Conservation (phyloP, 2,329 filamentous ascomycete species). For the Cladophialophora yegresii region DNA sequence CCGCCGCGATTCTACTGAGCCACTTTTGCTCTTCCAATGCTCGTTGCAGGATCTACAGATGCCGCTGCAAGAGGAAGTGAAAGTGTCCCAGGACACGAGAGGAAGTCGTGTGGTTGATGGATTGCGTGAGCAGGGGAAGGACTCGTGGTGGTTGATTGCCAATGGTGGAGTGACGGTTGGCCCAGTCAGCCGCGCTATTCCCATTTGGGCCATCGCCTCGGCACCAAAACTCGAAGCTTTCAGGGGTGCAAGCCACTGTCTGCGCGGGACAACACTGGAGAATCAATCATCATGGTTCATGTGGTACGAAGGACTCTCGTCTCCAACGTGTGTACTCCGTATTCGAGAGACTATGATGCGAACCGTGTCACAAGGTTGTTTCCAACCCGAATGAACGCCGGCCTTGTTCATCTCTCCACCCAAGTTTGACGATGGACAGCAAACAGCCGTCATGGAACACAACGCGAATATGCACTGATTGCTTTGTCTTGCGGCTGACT, state of each 20-base stretch:
- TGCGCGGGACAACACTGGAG: too few relatives aligned
- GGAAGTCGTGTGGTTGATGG: too few relatives aligned
- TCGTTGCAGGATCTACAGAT: not conserved
- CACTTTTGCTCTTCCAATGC: not conserved
- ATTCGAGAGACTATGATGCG: not conserved
- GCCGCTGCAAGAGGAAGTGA: not conserved
- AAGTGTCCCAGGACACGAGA: not conserved
- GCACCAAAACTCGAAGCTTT: not conserved
- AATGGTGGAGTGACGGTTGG: not conserved
- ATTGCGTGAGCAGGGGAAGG: not conserved
- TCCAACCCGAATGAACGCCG: not conserved
- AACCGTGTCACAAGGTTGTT: not conserved
- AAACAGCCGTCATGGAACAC: not conserved
- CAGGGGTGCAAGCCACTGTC: too few relatives aligned
- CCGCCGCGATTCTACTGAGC: not conserved
- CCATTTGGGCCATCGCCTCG: not conserved
- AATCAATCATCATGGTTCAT: not conserved
- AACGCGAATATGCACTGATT: not conserved
- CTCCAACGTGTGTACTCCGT: not conserved
- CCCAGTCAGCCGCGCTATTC: not conserved
- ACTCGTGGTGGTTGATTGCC: not conserved
- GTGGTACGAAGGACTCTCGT: too few relatives aligned
- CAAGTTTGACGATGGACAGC: not conserved
- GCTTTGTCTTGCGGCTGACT: not conserved
- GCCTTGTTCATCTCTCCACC: not conserved